Conservation (phyloP, 805 yeast species). For the Schwanniomyces sp. region DNA sequence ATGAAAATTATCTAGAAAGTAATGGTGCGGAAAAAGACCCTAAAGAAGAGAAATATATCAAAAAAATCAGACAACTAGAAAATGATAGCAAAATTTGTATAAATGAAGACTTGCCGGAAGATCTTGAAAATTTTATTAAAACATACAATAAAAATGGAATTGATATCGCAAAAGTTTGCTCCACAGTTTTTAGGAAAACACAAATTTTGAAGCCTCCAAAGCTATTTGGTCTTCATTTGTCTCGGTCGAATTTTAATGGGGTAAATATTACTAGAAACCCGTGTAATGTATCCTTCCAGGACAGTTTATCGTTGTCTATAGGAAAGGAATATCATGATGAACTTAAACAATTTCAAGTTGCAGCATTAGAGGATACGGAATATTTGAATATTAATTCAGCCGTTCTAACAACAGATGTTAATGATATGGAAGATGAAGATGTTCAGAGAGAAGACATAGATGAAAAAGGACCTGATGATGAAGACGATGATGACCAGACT, state of each 20-base stretch:
- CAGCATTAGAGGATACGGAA: constrained; percentile 16
- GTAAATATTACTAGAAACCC: constrained; percentile 69
- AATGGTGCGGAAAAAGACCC: constrained; percentile 23
- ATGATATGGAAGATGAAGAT: constrained; percentile 32
- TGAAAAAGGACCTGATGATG: constrained; percentile 31
- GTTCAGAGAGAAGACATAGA: constrained; percentile 40
- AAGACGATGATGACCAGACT: constrained; percentile 21
- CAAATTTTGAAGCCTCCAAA: constrained; percentile 66
- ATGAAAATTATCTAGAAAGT: constrained; percentile 25
- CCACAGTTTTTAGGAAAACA: constrained; percentile 68
- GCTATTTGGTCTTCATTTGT: constrained; percentile 75
- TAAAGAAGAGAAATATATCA: constrained; percentile 21
- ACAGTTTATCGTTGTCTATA: constrained; percentile 48
- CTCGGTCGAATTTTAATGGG: constrained; percentile 77
- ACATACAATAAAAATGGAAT: constrained; percentile 45
- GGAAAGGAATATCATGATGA: constrained; percentile 41
- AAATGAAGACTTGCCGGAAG: constrained; percentile 64
- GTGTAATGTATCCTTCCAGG: constrained; percentile 69
- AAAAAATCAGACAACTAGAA: constrained; percentile 33
- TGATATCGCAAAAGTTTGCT: constrained; percentile 47
- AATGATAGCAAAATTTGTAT: constrained; percentile 44
- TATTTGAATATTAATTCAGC: constrained; percentile 15
- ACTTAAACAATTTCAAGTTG: constrained; percentile 32
- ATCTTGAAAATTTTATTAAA: constrained; percentile 47
- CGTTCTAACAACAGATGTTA: constrained; percentile 25